Conservation (phyloP, 2,329 filamentous ascomycete genomes). For the Colletotrichum lentis region DNA sequence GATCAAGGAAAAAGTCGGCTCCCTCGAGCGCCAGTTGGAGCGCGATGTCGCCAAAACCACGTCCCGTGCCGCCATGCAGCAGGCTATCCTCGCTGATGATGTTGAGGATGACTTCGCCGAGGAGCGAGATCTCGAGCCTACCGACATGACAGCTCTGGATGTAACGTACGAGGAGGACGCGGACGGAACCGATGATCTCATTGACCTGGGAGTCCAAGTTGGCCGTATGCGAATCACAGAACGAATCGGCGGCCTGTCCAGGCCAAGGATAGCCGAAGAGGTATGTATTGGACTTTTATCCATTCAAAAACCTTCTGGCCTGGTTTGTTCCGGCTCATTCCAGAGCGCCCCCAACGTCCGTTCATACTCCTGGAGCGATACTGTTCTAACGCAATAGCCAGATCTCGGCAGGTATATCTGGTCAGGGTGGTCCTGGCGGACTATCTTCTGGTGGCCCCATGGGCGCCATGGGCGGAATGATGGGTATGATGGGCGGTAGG, state of each 20-base stretch:
- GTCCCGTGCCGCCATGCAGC: conserved; percentile 45
- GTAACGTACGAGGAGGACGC: conserved; percentile 72
- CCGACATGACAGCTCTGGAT: conserved; percentile 69
- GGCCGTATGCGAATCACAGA: conserved; percentile 79
- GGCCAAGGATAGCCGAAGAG: conserved; percentile 76
- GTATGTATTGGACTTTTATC: conserved; percentile 51
- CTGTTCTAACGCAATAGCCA: conserved; percentile 35
- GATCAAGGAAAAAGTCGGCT: conserved; percentile 81
- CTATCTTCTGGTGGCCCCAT: conserved; percentile 24
- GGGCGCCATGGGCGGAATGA: conserved; percentile 31
- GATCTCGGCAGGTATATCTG: conserved; percentile 49
- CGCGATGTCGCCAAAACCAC: conserved; percentile 67
- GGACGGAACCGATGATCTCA: conserved; percentile 66
- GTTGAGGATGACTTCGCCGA: conserved; percentile 68
- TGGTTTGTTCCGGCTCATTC: not conserved
- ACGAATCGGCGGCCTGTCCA: conserved; percentile 75
- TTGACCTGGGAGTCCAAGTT: conserved; percentile 76
- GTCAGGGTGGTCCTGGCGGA: conserved; percentile 37
- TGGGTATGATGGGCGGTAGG: conserved; percentile 31
- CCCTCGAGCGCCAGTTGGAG: conserved; percentile 74
- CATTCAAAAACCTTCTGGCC: not conserved
- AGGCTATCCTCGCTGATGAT: conserved; percentile 57
- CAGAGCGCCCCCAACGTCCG: not conserved
- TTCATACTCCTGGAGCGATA: not conserved
- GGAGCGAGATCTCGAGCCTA: conserved; percentile 67